phyloP scores from a whole-genome alignment of 1,284 basidiomycete genomes.

The Pseudozyma thailandica region DNA sequence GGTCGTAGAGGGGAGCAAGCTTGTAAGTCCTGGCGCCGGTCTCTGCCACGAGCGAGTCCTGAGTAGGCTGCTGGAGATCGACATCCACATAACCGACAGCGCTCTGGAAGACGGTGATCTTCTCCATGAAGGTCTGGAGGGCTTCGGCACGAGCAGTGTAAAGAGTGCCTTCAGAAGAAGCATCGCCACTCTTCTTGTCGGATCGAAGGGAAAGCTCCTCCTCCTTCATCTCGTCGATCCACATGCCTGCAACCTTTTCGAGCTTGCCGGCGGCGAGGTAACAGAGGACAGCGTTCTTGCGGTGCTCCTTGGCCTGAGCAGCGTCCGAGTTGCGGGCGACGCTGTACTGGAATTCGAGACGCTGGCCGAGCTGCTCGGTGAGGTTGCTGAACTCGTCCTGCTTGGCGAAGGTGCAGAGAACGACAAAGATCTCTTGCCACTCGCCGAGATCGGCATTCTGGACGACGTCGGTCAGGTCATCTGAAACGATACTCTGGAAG shows the following conservation, averaged over 20 bases:
- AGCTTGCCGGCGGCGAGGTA: constrained; percentile 85
- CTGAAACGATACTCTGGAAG: constrained; percentile 92
- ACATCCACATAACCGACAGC: constrained; percentile 88
- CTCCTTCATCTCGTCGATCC: constrained; percentile 89
- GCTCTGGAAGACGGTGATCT: constrained; percentile 91
- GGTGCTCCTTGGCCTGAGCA: constrained; percentile 73
- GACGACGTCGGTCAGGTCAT: constrained; percentile 90
- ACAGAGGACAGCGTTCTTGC: constrained; percentile 91
- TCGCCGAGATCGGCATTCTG: constrained; percentile 94
- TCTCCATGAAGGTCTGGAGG: constrained; percentile 93
- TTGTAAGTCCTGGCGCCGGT: constrained; percentile 79
- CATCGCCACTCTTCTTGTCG: constrained; percentile 21
- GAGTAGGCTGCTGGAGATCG: constrained; percentile 74
- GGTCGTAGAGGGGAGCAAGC: constrained; percentile 85
- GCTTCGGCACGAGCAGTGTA: constrained; percentile 90
- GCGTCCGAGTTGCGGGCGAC: constrained; percentile 62
- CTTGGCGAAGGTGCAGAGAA: constrained; percentile 92
- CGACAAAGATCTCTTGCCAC: constrained; percentile 97
- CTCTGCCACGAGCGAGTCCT: constrained; percentile 70
- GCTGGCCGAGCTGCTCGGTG: constrained; percentile 88
- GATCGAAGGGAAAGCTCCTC: constrained; percentile 74
- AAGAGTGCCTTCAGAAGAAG: constrained; percentile 41
- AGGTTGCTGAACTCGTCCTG: constrained; percentile 85
- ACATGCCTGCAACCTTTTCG: constrained; percentile 89
- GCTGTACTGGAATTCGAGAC: constrained; percentile 84